phyloP scores from a whole-genome alignment of 768 basidiomycete species.

The Mycena galopus region DNA sequence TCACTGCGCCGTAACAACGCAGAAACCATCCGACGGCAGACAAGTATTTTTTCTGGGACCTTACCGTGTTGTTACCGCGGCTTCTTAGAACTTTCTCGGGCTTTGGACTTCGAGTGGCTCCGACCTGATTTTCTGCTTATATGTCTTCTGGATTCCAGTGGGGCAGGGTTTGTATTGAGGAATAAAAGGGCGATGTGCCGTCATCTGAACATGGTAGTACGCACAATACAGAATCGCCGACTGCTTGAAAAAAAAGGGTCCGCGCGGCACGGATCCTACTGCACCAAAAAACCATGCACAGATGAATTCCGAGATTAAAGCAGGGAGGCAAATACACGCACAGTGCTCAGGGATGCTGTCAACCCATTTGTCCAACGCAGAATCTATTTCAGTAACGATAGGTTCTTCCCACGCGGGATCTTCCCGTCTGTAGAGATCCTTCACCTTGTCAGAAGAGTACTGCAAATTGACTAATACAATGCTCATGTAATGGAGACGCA shows the following conservation, averaged over 20 bases:
- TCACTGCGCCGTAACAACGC: no score
- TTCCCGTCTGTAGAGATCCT: conserved; percentile 58
- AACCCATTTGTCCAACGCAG: conserved; percentile 82
- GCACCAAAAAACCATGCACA: conserved; percentile 44
- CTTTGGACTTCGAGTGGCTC: no score
- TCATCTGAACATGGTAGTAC: conserved; percentile 72
- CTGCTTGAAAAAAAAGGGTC: conserved; percentile 63
- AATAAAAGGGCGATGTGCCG: conserved; percentile 85
- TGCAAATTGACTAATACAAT: neutral
- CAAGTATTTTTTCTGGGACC: no score
- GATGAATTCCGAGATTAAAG: neutral
- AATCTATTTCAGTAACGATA: conserved; percentile 80
- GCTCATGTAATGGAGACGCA: no score
- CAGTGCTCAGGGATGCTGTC: conserved; percentile 67
- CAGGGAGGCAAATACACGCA: no score
- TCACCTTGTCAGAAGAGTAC: conserved; percentile 82
- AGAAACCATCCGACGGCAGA: no score
- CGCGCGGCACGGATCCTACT: conserved; percentile 56
- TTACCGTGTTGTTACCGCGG: no score
- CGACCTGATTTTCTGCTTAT: no score
- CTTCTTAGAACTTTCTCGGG: no score
- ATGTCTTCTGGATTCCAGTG: no score
- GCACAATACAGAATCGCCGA: conserved; percentile 65
- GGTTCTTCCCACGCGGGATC: conserved; percentile 71
- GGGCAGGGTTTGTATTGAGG: no score